Percentiles rank a stretch among this genome's conserved stretches.
These are phyloP conservation scores for Alternaria novae-zelandiae DNA, from an alignment of 2,329 filamentous ascomycete species.

Conservation along the genomic window DNA sequence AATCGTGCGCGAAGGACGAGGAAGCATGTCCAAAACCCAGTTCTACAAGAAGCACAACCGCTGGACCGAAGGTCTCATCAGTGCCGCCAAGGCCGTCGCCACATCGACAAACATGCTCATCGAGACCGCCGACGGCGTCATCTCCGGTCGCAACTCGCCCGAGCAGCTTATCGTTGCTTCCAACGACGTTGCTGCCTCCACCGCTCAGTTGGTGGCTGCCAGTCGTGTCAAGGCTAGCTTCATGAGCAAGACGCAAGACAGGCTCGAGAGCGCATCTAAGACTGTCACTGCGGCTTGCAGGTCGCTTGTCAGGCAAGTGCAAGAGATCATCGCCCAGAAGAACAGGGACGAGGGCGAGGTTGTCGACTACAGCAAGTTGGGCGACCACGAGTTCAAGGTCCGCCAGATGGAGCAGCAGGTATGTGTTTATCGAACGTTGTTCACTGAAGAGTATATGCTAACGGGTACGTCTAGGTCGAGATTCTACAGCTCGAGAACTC, in stretches of 20 bases:
- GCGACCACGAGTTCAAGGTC: slow-evolving; percentile 96
- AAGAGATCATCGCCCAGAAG: slow-evolving; percentile 89
- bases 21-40: slow-evolving; percentile 83
- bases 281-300: slow-evolving; percentile 90
- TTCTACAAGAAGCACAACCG: slow-evolving; percentile 99
- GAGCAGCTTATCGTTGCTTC: slow-evolving; percentile 98
- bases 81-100: slow-evolving; percentile 94
- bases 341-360: slow-evolving; percentile 77
- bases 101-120: slow-evolving; percentile 94
- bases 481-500: slow-evolving; percentile 94
- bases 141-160: slow-evolving; percentile 87
- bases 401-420: slow-evolving; percentile 99
- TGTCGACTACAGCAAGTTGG: slow-evolving; percentile 87
- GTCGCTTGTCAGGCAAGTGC: slow-evolving; percentile 87
- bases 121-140: slow-evolving; percentile 95
- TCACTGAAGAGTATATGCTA: slow-evolving; percentile 10
- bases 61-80: slow-evolving; percentile 98
- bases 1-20: slow-evolving; percentile 91
- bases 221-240: slow-evolving; percentile 96
- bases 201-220: slow-evolving; percentile 93
- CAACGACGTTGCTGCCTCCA: slow-evolving; percentile 95
- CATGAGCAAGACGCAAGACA: slow-evolving; percentile 96
- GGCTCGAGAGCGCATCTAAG: slow-evolving; percentile 87
- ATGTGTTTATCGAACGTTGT: slow-evolving; percentile 47
- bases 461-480: slow-evolving; percentile 71